phyloP scores from a whole-genome alignment of 495 filamentous ascomycete species.

The Parathielavia appendiculata region DNA sequence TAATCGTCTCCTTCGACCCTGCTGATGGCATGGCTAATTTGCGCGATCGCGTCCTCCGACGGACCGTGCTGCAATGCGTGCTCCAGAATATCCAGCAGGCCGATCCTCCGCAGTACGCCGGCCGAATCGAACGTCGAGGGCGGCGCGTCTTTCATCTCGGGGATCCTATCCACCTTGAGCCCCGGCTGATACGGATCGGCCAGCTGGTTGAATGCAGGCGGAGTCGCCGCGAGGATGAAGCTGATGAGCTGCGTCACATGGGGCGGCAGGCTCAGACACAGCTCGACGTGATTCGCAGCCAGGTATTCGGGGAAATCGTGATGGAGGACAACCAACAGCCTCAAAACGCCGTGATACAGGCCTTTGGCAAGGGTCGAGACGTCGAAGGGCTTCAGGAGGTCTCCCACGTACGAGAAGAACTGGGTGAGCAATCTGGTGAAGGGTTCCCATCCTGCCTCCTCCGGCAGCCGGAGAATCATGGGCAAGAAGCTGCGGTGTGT shows the following conservation, averaged over 20 bases:
- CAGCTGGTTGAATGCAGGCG: conserved; percentile 66
- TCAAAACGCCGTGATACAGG: conserved; percentile 76
- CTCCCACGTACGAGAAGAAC: conserved; percentile 68
- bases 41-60: conserved; percentile 62
- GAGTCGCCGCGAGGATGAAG: conserved; percentile 78
- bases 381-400: conserved; percentile 68
- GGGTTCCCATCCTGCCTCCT: conserved; percentile 65
- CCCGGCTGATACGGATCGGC: conserved; percentile 77
- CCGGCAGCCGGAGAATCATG: conserved; percentile 62
- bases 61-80: conserved; percentile 54
- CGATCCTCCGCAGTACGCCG: conserved; percentile 52
- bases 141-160: conserved; percentile 66
- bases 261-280: conserved; percentile 79
- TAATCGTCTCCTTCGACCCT: conserved; percentile 49
- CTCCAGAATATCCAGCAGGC: conserved; percentile 66
- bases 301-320: conserved; percentile 95
- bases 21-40: conserved; percentile 63
- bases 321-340: conserved; percentile 76
- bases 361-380: conserved; percentile 69
- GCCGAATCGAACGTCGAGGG: conserved; percentile 55
- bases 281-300: conserved; percentile 74
- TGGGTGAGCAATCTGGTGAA: conserved; percentile 72
- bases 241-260: conserved; percentile 88
- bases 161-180: conserved; percentile 73
- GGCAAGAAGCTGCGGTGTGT: conserved; percentile 86